Evolutionary conservation across 1,284 basidiomycete genomes (phyloP).

Genomic region (Trametes polyzona): DNA sequence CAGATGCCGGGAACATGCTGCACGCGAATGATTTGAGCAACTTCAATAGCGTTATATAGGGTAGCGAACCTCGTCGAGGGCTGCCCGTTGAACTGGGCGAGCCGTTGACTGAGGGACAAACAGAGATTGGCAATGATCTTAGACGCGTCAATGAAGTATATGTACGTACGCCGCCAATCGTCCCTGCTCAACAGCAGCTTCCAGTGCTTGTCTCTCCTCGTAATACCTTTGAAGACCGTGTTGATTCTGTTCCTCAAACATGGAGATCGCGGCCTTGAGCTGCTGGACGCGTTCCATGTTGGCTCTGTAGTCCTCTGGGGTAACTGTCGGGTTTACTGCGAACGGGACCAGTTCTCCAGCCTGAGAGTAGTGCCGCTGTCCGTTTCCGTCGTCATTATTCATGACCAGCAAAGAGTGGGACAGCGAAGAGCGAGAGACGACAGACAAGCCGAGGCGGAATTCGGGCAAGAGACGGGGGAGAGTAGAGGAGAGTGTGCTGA

Average conservation of each 20-base stretch:
- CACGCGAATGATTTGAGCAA: neutral
- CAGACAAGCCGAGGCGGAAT: neutral
- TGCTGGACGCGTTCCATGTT: conserved; percentile 41
- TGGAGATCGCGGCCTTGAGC: conserved; percentile 35
- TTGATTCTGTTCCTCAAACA: conserved; percentile 40
- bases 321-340: conserved; percentile 17
- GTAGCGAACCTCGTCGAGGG: neutral
- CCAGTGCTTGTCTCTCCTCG: conserved; percentile 32
- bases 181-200: conserved; percentile 41
- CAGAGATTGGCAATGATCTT: neutral
- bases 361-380: neutral
- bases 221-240: conserved; percentile 38
- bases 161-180: conserved; percentile 43
- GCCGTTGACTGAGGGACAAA: conserved; percentile 5
- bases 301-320: conserved; percentile 25
- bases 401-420: conserved; percentile 8
- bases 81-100: conserved; percentile 4
- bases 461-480: conserved; percentile 1
- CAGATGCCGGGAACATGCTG: neutral
- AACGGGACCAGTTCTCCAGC: conserved; percentile 13
- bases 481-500: conserved; percentile 1
- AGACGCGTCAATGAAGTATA: neutral
- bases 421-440: neutral
- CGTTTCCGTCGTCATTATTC: conserved; percentile 24
- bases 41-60: neutral